Percentiles rank a stretch among this genome's conserved stretches.
These are phyloP conservation scores for Deinandra increscens DNA, from an alignment of 129 eudicot species.

Conservation along the genomic window DNA sequence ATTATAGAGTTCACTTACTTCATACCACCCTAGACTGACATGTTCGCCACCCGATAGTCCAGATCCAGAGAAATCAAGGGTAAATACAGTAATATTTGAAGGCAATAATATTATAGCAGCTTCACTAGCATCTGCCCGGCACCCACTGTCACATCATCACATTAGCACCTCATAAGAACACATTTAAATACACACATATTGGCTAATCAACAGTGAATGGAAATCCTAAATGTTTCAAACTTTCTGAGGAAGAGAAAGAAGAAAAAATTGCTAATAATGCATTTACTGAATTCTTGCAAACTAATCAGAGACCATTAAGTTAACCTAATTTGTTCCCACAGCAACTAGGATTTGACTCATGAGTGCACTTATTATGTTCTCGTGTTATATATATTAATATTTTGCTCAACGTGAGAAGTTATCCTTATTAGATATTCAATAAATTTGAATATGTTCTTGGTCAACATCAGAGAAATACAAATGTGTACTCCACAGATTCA, in stretches of 20 bases:
- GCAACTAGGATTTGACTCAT: background rate
- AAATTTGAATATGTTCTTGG: conserved; percentile 1
- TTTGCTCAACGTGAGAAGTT: background rate
- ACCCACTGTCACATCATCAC: conserved; percentile 64
- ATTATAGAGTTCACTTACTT: conserved; percentile 73
- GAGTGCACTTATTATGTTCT: background rate
- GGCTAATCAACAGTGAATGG: background rate
- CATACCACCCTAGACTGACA: conserved; percentile 94
- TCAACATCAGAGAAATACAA: background rate
- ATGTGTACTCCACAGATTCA: background rate
- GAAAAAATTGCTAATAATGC: background rate
- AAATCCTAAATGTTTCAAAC: background rate
- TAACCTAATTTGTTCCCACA: background rate
- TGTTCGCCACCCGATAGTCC: conserved; percentile 97
- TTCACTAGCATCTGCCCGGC: conserved; percentile 99
- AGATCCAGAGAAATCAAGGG: conserved; percentile 97
- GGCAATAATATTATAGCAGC: conserved; percentile 92
- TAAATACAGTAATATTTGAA: conserved; percentile 83
- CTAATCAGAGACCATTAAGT: background rate
- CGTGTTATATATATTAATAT: background rate
- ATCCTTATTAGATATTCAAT: background rate
- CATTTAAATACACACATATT: background rate
- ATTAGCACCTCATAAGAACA: conserved; percentile 26
- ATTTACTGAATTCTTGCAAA: background rate
- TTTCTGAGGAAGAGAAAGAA: background rate